Evolutionary conservation across 352 stramenopile genomes (phyloP).

Genomic region (Pythium pectinolyticum): DNA sequence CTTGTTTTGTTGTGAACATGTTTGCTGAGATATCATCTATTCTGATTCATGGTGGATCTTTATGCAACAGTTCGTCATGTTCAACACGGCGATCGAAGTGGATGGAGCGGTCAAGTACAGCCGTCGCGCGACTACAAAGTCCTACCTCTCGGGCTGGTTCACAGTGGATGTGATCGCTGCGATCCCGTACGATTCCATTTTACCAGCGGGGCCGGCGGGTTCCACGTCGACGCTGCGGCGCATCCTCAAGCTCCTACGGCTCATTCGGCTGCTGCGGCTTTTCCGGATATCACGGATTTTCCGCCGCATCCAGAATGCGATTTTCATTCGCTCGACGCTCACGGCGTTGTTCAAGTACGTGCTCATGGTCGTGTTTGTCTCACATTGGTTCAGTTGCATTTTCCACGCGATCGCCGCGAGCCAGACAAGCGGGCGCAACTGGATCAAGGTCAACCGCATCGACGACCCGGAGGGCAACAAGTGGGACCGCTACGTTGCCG

Average conservation of each 20-base stretch:
- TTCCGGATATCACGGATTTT: conserved; percentile 74
- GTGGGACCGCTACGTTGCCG: conserved; percentile 63
- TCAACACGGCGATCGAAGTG: conserved; percentile 32
- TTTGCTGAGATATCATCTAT: too few relatives aligned
- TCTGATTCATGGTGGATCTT: too few relatives aligned
- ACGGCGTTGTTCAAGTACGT: conserved; percentile 66
- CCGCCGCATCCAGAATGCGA: conserved; percentile 58
- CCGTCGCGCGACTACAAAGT: conserved; percentile 14
- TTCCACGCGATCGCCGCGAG: conserved; percentile 53
- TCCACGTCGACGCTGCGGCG: conserved; percentile 35
- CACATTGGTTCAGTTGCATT: conserved; percentile 71
- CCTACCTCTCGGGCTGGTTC: conserved; percentile 32
- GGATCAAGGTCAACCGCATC: conserved; percentile 46
- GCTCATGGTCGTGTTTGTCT: conserved; percentile 68
- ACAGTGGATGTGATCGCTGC: conserved; percentile 34
- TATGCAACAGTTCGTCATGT: conserved; percentile 21
- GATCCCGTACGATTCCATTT: conserved; percentile 49
- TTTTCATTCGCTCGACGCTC: conserved; percentile 75
- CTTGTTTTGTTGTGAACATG: too few relatives aligned
- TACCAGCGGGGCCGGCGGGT: conserved; percentile 27
- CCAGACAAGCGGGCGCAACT: conserved; percentile 29
- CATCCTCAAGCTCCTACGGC: conserved; percentile 57
- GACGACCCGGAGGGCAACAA: conserved; percentile 34
- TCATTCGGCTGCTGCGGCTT: conserved; percentile 59
- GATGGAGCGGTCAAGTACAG: conserved; percentile 29